Conservation (phyloP, 1,284 basidiomycete species). For the Papiliotrema terrestris region DNA sequence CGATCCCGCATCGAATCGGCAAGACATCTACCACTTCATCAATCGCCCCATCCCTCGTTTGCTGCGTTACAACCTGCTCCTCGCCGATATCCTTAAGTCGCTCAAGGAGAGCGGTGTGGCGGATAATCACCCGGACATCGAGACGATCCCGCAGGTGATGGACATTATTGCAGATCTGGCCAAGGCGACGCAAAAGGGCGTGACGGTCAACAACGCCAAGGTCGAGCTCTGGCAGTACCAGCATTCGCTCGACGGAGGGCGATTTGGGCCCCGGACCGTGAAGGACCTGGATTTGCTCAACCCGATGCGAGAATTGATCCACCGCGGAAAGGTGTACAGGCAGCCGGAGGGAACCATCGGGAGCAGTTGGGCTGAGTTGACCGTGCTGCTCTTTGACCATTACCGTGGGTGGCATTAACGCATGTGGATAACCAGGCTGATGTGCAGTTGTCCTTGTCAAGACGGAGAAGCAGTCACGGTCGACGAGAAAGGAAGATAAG, state of each 20-base stretch:
- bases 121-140: constrained; percentile 69
- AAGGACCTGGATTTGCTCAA: constrained; percentile 80
- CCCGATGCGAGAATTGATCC: constrained; percentile 74
- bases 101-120: constrained; percentile 55
- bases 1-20: constrained; percentile 53
- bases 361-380: constrained; percentile 78
- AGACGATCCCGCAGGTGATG: constrained; percentile 73
- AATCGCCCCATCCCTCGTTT: constrained; percentile 83
- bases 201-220: constrained; percentile 75
- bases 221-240: constrained; percentile 83
- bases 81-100: constrained; percentile 68
- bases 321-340: constrained; percentile 73
- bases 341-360: constrained; percentile 81
- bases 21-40: constrained; percentile 84
- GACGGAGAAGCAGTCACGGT: constrained; percentile 65
- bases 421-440: background rate
- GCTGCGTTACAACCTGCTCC: constrained; percentile 79
- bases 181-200: constrained; percentile 79
- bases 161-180: constrained; percentile 79
- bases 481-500: constrained; percentile 63
- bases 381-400: constrained; percentile 86
- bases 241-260: constrained; percentile 58
- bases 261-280: constrained; percentile 71
- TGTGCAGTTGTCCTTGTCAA: constrained; percentile 80
- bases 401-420: constrained; percentile 61